Evolutionary conservation across 106 monocot species (phyloP).

Genomic region (Dendrobium nobile): DNA sequence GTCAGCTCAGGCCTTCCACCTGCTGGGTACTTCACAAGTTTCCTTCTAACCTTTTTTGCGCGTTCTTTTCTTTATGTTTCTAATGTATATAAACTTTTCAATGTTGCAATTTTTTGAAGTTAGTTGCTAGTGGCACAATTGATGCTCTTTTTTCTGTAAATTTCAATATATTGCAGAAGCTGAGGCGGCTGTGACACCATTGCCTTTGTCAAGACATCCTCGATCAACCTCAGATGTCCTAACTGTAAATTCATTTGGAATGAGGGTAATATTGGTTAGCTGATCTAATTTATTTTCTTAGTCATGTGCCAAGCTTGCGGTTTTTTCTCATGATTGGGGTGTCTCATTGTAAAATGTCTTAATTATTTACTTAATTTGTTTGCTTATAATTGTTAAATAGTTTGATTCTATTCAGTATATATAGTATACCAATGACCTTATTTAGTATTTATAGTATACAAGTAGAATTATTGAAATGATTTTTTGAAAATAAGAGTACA

Average conservation of each 20-base stretch:
- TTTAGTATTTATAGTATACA: no score
- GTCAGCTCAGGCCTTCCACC: conserved; percentile 33
- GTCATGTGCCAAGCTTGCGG: not conserved
- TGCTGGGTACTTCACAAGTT: conserved; percentile 27
- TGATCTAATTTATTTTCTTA: not conserved
- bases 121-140: not conserved
- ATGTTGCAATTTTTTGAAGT: not conserved
- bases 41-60: not conserved
- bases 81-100: not conserved
- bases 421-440: not conserved
- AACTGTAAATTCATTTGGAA: conserved; percentile 12
- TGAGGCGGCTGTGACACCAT: conserved; percentile 14
- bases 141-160: not conserved
- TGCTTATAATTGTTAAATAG: not conserved
- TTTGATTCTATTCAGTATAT: not conserved
- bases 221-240: conserved; percentile 19
- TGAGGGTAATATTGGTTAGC: conserved; percentile 21
- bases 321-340: not conserved
- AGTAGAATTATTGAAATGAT: no score
- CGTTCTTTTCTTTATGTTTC: not conserved
- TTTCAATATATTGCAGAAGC: conserved; percentile 22
- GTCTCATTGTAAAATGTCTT: not conserved
- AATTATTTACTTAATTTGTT: not conserved
- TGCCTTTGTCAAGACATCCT: conserved; percentile 26
- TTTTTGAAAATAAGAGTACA: no score